These are phyloP conservation scores for Aspergillus luchuensis DNA, from an alignment of 2,329 filamentous ascomycete species.

Conservation along the genomic window DNA sequence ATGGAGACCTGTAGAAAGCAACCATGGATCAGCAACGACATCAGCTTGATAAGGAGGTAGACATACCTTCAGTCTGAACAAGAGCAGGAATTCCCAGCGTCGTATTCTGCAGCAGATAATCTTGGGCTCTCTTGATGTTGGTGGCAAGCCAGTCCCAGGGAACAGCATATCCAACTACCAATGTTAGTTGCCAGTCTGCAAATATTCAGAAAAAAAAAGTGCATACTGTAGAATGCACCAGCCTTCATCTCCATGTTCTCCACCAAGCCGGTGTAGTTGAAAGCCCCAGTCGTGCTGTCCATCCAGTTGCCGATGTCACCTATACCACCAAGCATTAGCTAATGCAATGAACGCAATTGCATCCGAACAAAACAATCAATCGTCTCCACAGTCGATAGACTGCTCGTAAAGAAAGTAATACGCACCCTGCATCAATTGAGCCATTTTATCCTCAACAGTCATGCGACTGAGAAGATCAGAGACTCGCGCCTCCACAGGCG, in stretches of 20 bases:
- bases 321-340: conserved; percentile 14
- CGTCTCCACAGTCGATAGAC: background rate
- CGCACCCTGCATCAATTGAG: conserved; percentile 64
- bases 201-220: background rate
- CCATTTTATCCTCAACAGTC: conserved; percentile 73
- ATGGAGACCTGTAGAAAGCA: conserved; percentile 55
- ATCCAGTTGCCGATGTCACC: conserved; percentile 74
- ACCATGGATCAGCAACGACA: background rate
- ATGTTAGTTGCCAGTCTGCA: background rate
- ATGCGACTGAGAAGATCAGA: conserved; percentile 69
- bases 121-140: conserved; percentile 66
- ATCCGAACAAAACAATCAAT: background rate
- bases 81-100: conserved; percentile 71
- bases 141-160: conserved; percentile 64
- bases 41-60: background rate
- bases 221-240: conserved; percentile 64
- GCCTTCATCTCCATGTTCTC: conserved; percentile 67
- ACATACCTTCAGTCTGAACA: conserved; percentile 67
- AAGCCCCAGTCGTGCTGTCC: conserved; percentile 65
- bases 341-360: background rate
- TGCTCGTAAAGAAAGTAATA: background rate
- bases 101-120: conserved; percentile 68
- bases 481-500: conserved; percentile 65
- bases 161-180: conserved; percentile 64
- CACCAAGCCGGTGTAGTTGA: conserved; percentile 67